Base-by-base conservation (phyloP, 2,329 filamentous ascomycete genomes). In the Phialemonium atrogriseum region DNA sequence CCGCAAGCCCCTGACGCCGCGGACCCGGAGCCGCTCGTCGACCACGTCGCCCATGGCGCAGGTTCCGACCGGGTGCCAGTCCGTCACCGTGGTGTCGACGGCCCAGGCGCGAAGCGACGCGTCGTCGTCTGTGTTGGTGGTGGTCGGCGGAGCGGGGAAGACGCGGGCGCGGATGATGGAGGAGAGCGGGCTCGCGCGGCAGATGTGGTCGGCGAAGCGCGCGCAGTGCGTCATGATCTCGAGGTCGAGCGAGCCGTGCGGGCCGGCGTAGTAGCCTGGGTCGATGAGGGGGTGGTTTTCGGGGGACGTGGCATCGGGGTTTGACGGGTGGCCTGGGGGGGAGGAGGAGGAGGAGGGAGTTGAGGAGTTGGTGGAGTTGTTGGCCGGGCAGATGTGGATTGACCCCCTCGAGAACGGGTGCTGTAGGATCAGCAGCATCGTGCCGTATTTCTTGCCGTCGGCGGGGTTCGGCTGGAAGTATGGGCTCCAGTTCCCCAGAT, bases 391-490 rank as follows among this genome's bases (percentile, higher is more conserved):
- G 30, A 71, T 58, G 36, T 73, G 68, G 8, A 72, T 52, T 2
- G 54, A 60, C 0, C 69, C 69, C 4, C 55, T 50, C 0, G 64
- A 62, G 18, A 68, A 68, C 0, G 69, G 68, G 44, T 71, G 68
- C 37, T 70, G 66, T 1, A 72, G 47, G 36, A 70, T 63, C 35
- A 63, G 60, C 0, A 70, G 40, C 52, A 70, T 59, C 3, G 62
- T 67, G 7, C 53, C 64, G 34, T 70, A 68, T 33, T 57, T 60
- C 37, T 62, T 68, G 2, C 48, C 52, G 26, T 47, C 35, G 39
- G 33, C 16, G 1, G 34, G 14, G 3, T 50, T 27, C 32, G 50
- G 33, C 20, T 43, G 29, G 47, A 64, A 50, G 40, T 49, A 29
- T 5, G 62, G 50, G 33, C 53, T 67, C 55, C 59, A 67, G 35